These are phyloP conservation scores for Ophiostoma pallidulum DNA, from an alignment of 2,329 filamentous ascomycete genomes.

Conservation along the genomic window DNA sequence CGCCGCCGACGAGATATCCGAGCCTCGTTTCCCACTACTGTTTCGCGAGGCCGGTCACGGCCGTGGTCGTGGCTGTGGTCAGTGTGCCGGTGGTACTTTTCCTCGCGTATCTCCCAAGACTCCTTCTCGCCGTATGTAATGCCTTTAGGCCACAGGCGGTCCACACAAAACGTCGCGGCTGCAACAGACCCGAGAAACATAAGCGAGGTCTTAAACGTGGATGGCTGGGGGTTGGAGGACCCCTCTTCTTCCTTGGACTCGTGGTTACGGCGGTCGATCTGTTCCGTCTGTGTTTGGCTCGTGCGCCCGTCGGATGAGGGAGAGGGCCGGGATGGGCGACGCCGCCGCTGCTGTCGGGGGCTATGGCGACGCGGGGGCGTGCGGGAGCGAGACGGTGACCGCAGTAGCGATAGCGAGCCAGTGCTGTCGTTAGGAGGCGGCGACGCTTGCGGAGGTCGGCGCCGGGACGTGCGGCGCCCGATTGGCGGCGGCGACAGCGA, in stretches of 20 bases:
- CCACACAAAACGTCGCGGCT: conserved; percentile 27
- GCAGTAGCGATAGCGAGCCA: neutral
- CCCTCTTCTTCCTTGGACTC: neutral
- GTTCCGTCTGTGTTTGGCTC: neutral
- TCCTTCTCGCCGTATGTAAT: conserved; percentile 30
- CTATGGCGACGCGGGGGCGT: too few species aligned
- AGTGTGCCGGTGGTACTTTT: conserved; percentile 1
- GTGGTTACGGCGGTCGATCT: too few species aligned
- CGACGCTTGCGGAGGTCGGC: neutral
- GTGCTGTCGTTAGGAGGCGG: too few species aligned
- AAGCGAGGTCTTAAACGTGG: conserved; percentile 25
- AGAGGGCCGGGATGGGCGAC: too few species aligned
- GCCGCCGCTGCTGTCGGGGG: too few species aligned
- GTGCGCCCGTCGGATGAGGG: too few species aligned
- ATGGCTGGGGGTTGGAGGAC: neutral
- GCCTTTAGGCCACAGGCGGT: conserved; percentile 32
- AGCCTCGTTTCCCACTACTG: too few species aligned
- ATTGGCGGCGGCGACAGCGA: conserved; percentile 2
- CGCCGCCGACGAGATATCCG: too few species aligned
- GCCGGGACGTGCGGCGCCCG: neutral
- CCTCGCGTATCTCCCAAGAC: conserved; percentile 20
- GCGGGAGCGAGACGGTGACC: neutral
- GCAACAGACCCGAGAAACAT: conserved; percentile 30
- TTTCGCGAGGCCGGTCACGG: too few species aligned
- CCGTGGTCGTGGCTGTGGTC: neutral